Conservation (phyloP, 257 asterid genomes). For the Solanum bukasovii region DNA sequence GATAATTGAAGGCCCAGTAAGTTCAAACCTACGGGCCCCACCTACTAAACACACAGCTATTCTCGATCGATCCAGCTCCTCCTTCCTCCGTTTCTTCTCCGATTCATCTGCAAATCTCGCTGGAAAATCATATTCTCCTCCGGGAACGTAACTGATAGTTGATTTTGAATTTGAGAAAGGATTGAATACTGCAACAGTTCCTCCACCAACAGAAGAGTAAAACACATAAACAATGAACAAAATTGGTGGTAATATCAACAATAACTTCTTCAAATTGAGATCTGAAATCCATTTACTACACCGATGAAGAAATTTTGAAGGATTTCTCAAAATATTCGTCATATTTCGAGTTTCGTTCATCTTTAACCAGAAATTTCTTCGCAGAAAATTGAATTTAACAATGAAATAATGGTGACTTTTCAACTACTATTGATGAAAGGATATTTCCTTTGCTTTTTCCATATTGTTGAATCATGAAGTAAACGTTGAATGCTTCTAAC, state of each 20-base stretch:
- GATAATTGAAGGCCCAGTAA: conserved; percentile 84
- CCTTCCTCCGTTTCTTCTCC: neutral
- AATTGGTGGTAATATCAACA: neutral
- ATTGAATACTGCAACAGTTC: neutral
- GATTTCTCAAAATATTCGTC: neutral
- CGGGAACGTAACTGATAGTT: neutral
- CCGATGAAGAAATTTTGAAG: neutral
- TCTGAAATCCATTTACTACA: neutral
- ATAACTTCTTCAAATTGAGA: neutral
- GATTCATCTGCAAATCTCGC: neutral
- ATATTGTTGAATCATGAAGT: neutral
- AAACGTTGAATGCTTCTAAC: neutral
- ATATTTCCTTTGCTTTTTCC: neutral
- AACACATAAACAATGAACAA: neutral
- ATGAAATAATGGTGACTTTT: neutral
- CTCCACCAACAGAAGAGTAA: neutral
- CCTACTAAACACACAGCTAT: conserved; percentile 95
- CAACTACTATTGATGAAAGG: neutral
- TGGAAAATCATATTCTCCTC: neutral
- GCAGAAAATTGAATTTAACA: neutral
- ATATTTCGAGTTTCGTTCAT: neutral
- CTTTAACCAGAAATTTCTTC: too few species aligned
- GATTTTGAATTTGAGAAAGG: neutral
- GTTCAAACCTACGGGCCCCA: conserved; percentile 94
- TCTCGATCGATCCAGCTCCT: conserved; percentile 29